Evolutionary conservation across 495 filamentous ascomycete genomes (phyloP), one percentile per base, ranked within the genome.

Genomic region (Penicillium waksmanii): DNA sequence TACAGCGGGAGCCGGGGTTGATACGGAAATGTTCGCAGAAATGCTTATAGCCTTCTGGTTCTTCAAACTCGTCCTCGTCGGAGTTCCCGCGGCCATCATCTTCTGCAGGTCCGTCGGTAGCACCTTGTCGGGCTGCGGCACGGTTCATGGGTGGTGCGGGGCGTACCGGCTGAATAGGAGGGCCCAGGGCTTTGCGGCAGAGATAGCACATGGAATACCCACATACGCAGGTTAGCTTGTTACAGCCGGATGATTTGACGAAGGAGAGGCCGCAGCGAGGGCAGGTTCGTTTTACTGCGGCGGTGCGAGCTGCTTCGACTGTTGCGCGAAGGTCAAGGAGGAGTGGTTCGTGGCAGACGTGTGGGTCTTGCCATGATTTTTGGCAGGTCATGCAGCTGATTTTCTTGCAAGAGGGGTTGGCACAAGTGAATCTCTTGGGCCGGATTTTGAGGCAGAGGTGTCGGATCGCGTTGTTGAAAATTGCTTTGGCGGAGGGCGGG

Each of bases 121-220:
- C 43, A 3, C 3, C 3, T 7, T 44, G 19, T 48, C 11, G 46
- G 46, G 19, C 62, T 31, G 27, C 6, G 61, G 11, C 46, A 31
- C 2, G 54, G 55, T 48, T 38, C 42, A 31, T 31, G 6, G 27
- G 27, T 0, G 27, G 5, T 31, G 27, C 27, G 27, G 6, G 27
- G 27, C 17, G 34, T 35, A 31, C 33, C 3, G 63, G 42, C 10
- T 58, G 68, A 2, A 72, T 36, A 1, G 66, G 69, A 33, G 70
- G 61, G 4, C 73, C 76, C 0, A 83, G 67, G 18, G 78, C 78
- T 60, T 82, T 78, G 25, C 90, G 88, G 68, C 90, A 96, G 42
- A 96, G 83, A 60, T 96, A 97, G 76, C 95, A 98, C 95, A 98
- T 98, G 58, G 88, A 87, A 73, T 97, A 98, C 1, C 95, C 93